These are phyloP conservation scores for Corymbia calophylla DNA, from an alignment of 441 rosid genomes.

Conservation along the genomic window DNA sequence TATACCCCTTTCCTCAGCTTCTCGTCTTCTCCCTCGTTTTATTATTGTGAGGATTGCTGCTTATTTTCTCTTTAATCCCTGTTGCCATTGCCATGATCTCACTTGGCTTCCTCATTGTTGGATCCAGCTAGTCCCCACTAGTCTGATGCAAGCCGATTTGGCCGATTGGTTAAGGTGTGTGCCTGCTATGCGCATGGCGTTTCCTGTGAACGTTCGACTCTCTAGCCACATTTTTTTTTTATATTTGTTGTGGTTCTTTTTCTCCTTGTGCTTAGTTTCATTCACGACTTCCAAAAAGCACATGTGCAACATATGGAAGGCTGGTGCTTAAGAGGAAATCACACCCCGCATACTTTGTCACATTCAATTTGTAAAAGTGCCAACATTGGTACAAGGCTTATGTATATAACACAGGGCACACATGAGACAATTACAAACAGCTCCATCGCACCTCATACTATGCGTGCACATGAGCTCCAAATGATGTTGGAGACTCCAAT, in stretches of 20 bases:
- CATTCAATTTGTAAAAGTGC: not conserved
- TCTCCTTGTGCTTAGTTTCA: not conserved
- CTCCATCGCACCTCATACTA: not conserved
- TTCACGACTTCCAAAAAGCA: not conserved
- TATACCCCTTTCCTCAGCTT: not conserved
- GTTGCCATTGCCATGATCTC: not conserved
- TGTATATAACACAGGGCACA: not conserved
- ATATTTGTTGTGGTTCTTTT: not conserved
- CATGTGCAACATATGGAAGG: not conserved
- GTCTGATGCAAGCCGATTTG: not conserved
- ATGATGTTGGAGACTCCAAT: not conserved
- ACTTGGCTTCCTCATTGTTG: constrained; percentile 48
- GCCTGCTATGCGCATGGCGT: not conserved
- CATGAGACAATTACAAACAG: not conserved
- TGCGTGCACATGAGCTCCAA: not conserved
- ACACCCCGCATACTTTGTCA: not conserved
- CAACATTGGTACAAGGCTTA: not conserved
- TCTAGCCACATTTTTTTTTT: not conserved
- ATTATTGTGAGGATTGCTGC: no score
- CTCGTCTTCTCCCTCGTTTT: no score
- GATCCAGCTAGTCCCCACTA: not conserved
- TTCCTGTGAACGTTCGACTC: not conserved
- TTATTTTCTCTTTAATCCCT: constrained; percentile 21
- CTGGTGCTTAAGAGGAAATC: not conserved
- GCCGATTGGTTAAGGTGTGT: not conserved